A percentile compares a stretch with the other conserved stretches of the same genome.
These are phyloP conservation scores for Cystoderma amianthinum DNA, from an alignment of 768 basidiomycete species.

Conservation along the genomic window DNA sequence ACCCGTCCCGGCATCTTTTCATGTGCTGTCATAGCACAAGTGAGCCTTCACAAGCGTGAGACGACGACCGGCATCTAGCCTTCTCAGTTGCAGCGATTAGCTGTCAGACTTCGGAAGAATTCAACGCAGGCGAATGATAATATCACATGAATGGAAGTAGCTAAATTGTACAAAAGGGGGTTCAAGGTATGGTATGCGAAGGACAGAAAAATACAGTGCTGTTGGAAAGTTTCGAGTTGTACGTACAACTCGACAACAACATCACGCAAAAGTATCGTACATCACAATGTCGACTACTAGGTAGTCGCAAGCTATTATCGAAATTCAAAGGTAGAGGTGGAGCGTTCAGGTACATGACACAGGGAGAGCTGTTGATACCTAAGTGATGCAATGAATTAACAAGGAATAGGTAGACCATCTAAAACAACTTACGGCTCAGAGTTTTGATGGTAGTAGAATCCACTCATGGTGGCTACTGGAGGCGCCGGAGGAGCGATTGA, in stretches of 20 bases:
- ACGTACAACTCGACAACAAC: no score
- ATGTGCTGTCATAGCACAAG: no score
- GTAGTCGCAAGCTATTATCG: slow-evolving; percentile 37
- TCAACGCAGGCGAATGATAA: background rate
- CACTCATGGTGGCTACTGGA: slow-evolving; percentile 71
- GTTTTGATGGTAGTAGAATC: slow-evolving; percentile 92
- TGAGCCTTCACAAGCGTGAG: no score
- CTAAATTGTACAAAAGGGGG: background rate
- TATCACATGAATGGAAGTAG: background rate
- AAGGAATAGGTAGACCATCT: background rate
- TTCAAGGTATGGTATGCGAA: background rate
- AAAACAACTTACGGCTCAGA: slow-evolving; percentile 69
- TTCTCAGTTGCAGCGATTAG: no score
- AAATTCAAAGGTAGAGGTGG: slow-evolving; percentile 81
- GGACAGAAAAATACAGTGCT: background rate
- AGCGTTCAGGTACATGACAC: slow-evolving; percentile 66
- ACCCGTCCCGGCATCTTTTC: no score
- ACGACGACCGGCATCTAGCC: no score
- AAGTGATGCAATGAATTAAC: slow-evolving; percentile 1
- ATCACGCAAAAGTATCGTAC: no score
- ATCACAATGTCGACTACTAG: background rate
- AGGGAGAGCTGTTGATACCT: slow-evolving; percentile 90
- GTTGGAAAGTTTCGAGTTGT: no score
- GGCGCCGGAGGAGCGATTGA: slow-evolving; percentile 40
- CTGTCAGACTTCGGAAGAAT: background rate